Evolutionary conservation across 164 flowering plant species (phyloP).

Genomic region (Umbilicus rupestris): DNA sequence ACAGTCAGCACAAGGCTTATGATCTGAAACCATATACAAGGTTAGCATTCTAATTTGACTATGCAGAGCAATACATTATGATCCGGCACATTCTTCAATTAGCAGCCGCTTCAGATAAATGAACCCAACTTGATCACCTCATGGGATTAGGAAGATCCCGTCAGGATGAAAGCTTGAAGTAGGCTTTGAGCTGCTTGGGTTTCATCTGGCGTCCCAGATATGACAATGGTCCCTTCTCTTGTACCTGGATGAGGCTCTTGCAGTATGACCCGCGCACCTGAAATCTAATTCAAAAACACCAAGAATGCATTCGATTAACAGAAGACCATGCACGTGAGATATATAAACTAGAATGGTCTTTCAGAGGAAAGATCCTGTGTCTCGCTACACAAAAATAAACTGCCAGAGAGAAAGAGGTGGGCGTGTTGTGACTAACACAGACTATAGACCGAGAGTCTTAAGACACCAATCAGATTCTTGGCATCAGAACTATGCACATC

Average conservation of each 20-base stretch:
- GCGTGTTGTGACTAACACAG: too few relatives aligned
- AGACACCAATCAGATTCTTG: too few relatives aligned
- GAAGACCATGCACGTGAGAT: not conserved
- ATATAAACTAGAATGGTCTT: not conserved
- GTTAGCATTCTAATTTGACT: too few relatives aligned
- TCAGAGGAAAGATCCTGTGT: not conserved
- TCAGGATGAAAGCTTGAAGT: conserved; percentile 79
- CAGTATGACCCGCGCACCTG: conserved; percentile 72
- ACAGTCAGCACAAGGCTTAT: too few relatives aligned
- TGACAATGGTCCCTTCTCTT: conserved; percentile 39
- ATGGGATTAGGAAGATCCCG: conserved; percentile 28
- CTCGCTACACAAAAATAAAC: not conserved
- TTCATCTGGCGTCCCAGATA: conserved; percentile 90
- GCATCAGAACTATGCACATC: not conserved
- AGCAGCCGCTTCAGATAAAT: too few relatives aligned
- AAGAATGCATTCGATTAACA: not conserved
- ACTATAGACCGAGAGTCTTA: too few relatives aligned
- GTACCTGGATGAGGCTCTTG: conserved; percentile 63
- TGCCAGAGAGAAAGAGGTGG: too few relatives aligned
- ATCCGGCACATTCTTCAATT: too few relatives aligned
- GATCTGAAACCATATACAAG: too few relatives aligned
- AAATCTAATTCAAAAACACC: conserved; percentile 48
- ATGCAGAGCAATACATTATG: too few relatives aligned
- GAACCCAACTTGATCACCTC: not conserved
- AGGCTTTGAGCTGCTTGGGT: conserved; percentile 91